Percentiles rank a stretch among this genome's conserved stretches.
These are phyloP conservation scores for Lactuca saligna DNA, from an alignment of 129 eudicot genomes.

Conservation along the genomic window DNA sequence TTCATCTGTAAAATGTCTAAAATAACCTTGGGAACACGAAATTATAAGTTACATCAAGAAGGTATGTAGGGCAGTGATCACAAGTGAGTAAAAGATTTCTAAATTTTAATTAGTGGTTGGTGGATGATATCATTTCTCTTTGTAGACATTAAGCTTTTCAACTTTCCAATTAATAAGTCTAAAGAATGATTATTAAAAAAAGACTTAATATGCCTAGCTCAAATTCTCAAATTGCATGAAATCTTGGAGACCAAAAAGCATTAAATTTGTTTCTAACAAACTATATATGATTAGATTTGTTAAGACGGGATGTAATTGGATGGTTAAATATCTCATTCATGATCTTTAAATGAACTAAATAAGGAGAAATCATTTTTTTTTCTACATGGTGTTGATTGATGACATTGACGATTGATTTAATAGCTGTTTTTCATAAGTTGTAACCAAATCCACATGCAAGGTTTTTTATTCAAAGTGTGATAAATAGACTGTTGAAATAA, in stretches of 20 bases:
- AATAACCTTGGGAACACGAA: neutral
- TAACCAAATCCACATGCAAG: slow-evolving; percentile 74
- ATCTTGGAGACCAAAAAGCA: slow-evolving; percentile 45
- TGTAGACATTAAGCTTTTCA: slow-evolving; percentile 23
- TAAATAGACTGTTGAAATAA: slow-evolving; percentile 33
- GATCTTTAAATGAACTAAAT: slow-evolving; percentile 10
- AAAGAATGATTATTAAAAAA: slow-evolving; percentile 22
- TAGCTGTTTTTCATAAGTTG: slow-evolving; percentile 48
- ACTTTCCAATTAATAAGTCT: slow-evolving; percentile 5
- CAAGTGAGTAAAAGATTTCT: slow-evolving; percentile 28
- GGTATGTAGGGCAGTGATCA: slow-evolving; percentile 18
- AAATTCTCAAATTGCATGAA: slow-evolving; percentile 35
- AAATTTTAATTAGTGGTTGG: slow-evolving; percentile 36
- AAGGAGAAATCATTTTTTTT: slow-evolving; percentile 41
- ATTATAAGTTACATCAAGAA: neutral
- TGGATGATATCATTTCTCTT: slow-evolving; percentile 23
- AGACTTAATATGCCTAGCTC: slow-evolving; percentile 27
- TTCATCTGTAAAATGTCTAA: slow-evolving; percentile 1
- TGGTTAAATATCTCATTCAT: slow-evolving; percentile 41
- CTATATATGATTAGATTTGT: slow-evolving; percentile 33
- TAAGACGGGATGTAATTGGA: slow-evolving; percentile 35
- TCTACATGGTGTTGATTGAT: slow-evolving; percentile 37
- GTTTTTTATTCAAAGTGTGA: slow-evolving; percentile 40
- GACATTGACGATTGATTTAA: slow-evolving; percentile 38
- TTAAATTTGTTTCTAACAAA: slow-evolving; percentile 35